Percentiles rank a stretch among this genome's conserved stretches.
Evolutionary conservation across 2,329 filamentous ascomycete species (phyloP).

Genomic region (Calonectria fujianensis): DNA sequence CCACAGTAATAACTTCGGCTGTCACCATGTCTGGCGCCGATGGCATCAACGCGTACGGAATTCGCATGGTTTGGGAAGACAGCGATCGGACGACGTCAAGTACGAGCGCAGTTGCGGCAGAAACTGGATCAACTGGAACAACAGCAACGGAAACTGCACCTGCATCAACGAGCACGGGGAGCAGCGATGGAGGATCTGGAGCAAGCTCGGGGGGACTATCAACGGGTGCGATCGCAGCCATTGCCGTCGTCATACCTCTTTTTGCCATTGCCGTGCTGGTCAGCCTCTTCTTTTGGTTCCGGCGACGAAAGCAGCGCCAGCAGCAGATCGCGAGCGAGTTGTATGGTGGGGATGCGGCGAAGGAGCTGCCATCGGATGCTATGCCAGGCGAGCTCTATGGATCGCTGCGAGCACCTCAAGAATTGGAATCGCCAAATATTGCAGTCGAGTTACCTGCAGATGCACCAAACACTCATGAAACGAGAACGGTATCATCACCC

Average conservation of each 20-base stretch:
- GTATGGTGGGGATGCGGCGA: slow-evolving; percentile 27
- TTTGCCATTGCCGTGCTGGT: slow-evolving; percentile 52
- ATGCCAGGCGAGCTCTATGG: slow-evolving; percentile 40
- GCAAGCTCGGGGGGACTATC: slow-evolving; percentile 42
- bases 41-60: slow-evolving; percentile 59
- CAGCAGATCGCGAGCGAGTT: not conserved
- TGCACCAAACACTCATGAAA: not conserved
- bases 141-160: slow-evolving; percentile 18
- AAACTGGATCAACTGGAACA: slow-evolving; percentile 16
- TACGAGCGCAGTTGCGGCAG: slow-evolving; percentile 28
- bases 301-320: slow-evolving; percentile 49
- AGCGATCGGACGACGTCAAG: slow-evolving; percentile 51
- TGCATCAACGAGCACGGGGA: not conserved
- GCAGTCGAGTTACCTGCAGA: slow-evolving; percentile 43
- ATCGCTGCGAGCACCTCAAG: slow-evolving; percentile 33
- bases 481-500: slow-evolving; percentile 24
- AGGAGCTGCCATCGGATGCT: slow-evolving; percentile 34
- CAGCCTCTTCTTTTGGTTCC: slow-evolving; percentile 55
- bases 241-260: slow-evolving; percentile 58
- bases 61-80: slow-evolving; percentile 60
- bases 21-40: slow-evolving; percentile 49
- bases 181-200: not conserved
- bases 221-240: slow-evolving; percentile 52
- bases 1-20: slow-evolving; percentile 46
- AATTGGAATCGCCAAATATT: slow-evolving; percentile 26